A percentile compares a stretch with the other conserved stretches of the same genome.
phyloP scores from a whole-genome alignment of 441 rosid genomes.

The Adansonia madagascariensis region DNA sequence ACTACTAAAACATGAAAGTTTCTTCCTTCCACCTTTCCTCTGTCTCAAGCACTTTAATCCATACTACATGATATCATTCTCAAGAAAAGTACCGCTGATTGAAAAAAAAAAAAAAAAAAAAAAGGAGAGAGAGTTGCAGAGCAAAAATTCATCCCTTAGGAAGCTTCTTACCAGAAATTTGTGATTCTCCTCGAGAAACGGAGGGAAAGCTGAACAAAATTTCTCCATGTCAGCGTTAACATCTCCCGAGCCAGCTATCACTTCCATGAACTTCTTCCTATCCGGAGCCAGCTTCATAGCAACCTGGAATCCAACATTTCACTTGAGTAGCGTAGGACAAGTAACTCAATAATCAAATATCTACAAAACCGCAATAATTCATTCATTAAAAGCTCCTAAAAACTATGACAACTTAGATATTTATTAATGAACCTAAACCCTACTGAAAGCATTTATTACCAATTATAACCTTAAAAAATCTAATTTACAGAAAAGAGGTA shows the following conservation, averaged over 20 bases:
- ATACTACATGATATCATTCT: no score
- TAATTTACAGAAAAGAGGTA: no score
- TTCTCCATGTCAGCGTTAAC: slow-evolving; percentile 74
- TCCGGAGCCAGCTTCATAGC: slow-evolving; percentile 96
- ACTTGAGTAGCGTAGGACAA: slow-evolving; percentile 28
- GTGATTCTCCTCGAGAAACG: slow-evolving; percentile 81
- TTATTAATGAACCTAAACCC: not conserved
- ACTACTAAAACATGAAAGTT: not conserved
- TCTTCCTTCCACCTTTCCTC: not conserved
- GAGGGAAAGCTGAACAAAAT: slow-evolving; percentile 79
- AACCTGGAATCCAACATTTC: slow-evolving; percentile 47
- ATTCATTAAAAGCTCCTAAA: not conserved
- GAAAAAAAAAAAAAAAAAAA: not conserved
- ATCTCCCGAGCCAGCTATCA: slow-evolving; percentile 77
- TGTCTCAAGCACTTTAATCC: not conserved
- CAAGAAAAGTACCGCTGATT: not conserved
- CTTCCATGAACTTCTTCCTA: slow-evolving; percentile 95
- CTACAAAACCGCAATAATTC: not conserved
- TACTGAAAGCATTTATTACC: not conserved
- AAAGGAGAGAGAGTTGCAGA: not conserved
- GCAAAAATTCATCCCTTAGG: slow-evolving; percentile 8
- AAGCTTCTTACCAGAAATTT: slow-evolving; percentile 75
- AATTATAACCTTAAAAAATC: not conserved
- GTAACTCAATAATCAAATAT: not conserved
- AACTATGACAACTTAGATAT: not conserved